A percentile compares a stretch with the other conserved stretches of the same genome.
Evolutionary conservation across 306 rosid species (phyloP).

Genomic region (Trifolium subterraneum): DNA sequence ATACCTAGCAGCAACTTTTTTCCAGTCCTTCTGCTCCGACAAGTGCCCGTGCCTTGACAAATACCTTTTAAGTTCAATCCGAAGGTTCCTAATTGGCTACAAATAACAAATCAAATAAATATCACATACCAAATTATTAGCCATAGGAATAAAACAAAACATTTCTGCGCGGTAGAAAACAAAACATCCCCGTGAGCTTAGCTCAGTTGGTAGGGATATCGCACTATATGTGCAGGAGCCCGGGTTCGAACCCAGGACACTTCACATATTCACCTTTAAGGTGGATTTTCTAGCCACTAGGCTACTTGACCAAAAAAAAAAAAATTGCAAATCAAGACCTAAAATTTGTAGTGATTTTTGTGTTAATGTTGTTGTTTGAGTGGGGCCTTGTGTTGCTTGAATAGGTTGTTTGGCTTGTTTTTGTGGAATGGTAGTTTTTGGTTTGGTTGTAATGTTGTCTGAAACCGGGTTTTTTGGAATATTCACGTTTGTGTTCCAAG

Average conservation of each 20-base stretch:
- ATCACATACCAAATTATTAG: neutral
- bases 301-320: too few relatives aligned
- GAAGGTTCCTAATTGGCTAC: conserved; percentile 44
- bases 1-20: conserved; percentile 38
- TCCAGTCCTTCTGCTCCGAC: conserved; percentile 42
- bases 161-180: too few relatives aligned
- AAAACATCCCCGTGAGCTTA: too few relatives aligned
- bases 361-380: too few relatives aligned
- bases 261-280: too few relatives aligned
- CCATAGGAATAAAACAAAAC: too few relatives aligned
- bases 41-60: conserved; percentile 36
- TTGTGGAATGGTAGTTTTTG: neutral
- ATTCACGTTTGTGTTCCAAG: conserved; percentile 42
- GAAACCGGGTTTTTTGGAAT: conserved; percentile 5
- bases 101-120: neutral
- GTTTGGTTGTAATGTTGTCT: conserved; percentile 16
- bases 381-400: neutral
- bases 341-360: too few relatives aligned
- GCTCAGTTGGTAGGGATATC: too few relatives aligned
- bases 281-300: too few relatives aligned
- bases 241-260: too few relatives aligned
- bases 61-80: conserved; percentile 40
- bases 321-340: too few relatives aligned
- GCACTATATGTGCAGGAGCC: too few relatives aligned
- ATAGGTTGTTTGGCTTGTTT: conserved; percentile 37